Evolutionary conservation across 352 stramenopile genomes (phyloP).

Genomic region (Pythium insidiosum): DNA sequence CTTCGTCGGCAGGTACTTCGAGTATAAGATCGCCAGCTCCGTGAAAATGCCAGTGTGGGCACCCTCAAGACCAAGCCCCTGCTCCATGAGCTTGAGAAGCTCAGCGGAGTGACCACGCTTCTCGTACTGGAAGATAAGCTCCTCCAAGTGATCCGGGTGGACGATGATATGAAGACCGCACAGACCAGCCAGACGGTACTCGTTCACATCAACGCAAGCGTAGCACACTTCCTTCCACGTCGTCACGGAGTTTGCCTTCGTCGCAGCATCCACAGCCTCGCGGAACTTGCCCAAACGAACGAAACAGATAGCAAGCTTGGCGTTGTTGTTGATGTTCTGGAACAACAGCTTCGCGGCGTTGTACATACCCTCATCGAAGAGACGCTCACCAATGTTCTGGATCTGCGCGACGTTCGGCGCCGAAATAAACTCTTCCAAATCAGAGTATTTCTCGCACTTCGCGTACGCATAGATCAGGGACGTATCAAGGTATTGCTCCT

Average conservation of each 20-base stretch:
- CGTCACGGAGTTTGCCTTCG: constrained; percentile 98
- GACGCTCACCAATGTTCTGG: constrained; percentile 97
- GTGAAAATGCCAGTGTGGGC: constrained; percentile 99
- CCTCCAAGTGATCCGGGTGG: constrained; percentile 99
- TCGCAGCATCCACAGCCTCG: constrained; percentile 98
- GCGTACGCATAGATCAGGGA: constrained; percentile 99
- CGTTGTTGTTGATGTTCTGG: constrained; percentile 99
- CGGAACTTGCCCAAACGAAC: constrained; percentile 98
- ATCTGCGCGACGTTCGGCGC: constrained; percentile 99
- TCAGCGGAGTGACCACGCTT: constrained; percentile 95
- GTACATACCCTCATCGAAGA: constrained; percentile 98
- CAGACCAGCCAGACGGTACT: constrained; percentile 97
- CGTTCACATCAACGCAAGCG: constrained; percentile 95
- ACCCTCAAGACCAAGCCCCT: constrained; percentile 97
- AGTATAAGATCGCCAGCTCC: constrained; percentile 99
- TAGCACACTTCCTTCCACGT: constrained; percentile 99
- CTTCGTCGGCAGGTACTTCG: constrained; percentile 98
- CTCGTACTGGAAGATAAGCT: constrained; percentile 99
- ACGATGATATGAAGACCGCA: constrained; percentile 99
- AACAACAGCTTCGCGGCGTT: constrained; percentile 98
- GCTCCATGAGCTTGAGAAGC: constrained; percentile 97
- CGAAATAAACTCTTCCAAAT: constrained; percentile 99
- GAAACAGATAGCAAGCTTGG: constrained; percentile 99
- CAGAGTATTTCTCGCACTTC: constrained; percentile 97
- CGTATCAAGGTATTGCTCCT: constrained; percentile 99